Conservation (phyloP, 1,284 basidiomycete genomes). For the Fomitopsis schrenkii region DNA sequence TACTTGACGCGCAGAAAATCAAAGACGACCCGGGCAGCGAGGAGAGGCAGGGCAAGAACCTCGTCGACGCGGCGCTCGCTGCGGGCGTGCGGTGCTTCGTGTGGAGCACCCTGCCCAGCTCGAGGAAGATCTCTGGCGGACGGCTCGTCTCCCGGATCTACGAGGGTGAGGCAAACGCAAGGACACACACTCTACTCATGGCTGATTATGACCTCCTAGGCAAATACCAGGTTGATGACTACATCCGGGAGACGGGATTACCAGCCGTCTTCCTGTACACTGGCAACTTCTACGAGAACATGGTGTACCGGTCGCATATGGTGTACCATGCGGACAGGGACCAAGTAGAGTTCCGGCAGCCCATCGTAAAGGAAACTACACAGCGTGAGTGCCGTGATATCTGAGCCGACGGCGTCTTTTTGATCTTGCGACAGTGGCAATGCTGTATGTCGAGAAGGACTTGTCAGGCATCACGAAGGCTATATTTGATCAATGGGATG, state of each 20-base stretch:
- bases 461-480: constrained; percentile 17
- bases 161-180: constrained; percentile 10
- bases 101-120: constrained; percentile 23
- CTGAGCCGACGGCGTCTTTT: background rate
- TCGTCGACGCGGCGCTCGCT: constrained; percentile 18
- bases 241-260: constrained; percentile 14
- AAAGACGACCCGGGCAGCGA: constrained; percentile 21
- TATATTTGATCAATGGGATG: constrained; percentile 18
- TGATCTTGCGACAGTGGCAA: constrained; percentile 12
- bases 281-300: constrained; percentile 24
- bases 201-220: constrained; percentile 6
- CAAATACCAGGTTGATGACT: constrained; percentile 21
- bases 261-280: constrained; percentile 18
- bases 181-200: background rate
- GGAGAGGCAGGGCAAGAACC: constrained; percentile 22
- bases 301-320: constrained; percentile 20
- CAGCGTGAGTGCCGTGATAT: constrained; percentile 5
- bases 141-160: constrained; percentile 21
- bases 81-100: constrained; percentile 17
- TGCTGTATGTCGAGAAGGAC: constrained; percentile 22
- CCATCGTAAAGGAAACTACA: constrained; percentile 18
- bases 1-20: constrained; percentile 12
- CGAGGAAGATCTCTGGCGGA: constrained; percentile 17
- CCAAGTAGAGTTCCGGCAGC: constrained; percentile 19
- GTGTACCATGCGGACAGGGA: constrained; percentile 16